These are phyloP conservation scores for Themeda triandra DNA, from an alignment of 176 grass and related monocot species.

Conservation along the genomic window DNA sequence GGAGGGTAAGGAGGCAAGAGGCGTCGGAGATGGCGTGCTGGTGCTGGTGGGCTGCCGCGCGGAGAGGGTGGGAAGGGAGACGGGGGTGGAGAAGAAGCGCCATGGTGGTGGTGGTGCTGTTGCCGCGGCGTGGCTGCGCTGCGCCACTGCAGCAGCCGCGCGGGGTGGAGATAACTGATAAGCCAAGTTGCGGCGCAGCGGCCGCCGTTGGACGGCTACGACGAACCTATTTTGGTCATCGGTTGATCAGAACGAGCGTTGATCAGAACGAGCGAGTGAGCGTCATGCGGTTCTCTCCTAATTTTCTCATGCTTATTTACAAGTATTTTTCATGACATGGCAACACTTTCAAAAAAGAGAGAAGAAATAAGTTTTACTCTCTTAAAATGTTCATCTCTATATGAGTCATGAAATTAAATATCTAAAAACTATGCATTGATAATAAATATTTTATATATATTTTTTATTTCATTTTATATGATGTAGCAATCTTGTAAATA, in stretches of 20 bases:
- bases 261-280: not conserved
- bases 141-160: not conserved
- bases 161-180: conserved; percentile 21
- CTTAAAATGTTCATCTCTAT: too few species aligned
- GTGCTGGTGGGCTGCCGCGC: not conserved
- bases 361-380: too few species aligned
- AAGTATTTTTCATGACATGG: too few species aligned
- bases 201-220: not conserved
- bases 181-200: not conserved
- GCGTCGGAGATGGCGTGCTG: not conserved
- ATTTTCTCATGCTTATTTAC: too few species aligned
- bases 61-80: not conserved
- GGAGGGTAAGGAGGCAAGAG: not conserved
- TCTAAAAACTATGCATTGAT: too few species aligned
- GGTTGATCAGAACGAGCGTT: too few species aligned
- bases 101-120: conserved; percentile 1
- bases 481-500: too few species aligned
- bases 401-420: too few species aligned
- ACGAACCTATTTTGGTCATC: not conserved
- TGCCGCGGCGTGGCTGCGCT: not conserved
- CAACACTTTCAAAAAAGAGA: too few species aligned
- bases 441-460: too few species aligned
- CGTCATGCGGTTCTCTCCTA: too few species aligned
- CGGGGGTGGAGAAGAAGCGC: conserved; percentile 18
- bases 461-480: too few species aligned